A percentile compares a stretch with the other conserved stretches of the same genome.
Conservation (phyloP, 2,329 filamentous ascomycete genomes). For the Acrocalymma vagum region DNA sequence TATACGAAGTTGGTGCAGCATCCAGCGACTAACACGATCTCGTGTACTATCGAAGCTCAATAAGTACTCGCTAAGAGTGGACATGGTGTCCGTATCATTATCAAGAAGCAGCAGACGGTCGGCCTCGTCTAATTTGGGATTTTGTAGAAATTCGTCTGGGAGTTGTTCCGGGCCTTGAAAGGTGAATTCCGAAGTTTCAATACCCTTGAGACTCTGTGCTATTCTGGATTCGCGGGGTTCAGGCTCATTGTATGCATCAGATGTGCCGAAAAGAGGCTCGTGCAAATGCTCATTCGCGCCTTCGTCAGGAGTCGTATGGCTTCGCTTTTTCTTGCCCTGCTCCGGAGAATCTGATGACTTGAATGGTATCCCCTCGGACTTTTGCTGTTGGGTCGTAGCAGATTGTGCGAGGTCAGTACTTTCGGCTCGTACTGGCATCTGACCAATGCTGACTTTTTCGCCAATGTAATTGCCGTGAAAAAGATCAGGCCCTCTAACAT, state of each 20-base stretch:
- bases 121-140: conserved; percentile 8
- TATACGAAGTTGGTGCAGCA: conserved; percentile 23
- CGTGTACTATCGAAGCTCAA: conserved; percentile 17
- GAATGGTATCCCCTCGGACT: no score
- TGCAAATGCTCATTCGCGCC: background rate
- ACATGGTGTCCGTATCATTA: conserved; percentile 10
- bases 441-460: conserved; percentile 15
- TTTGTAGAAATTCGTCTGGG: background rate
- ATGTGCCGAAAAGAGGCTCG: background rate
- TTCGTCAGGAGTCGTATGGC: conserved; percentile 1
- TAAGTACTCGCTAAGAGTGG: conserved; percentile 23
- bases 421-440: conserved; percentile 11
- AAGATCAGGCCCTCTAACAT: conserved; percentile 6
- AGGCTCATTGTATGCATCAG: background rate
- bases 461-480: conserved; percentile 19
- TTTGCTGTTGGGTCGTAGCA: background rate
- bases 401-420: background rate
- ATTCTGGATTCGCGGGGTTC: background rate
- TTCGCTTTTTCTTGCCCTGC: background rate
- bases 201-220: conserved; percentile 3
- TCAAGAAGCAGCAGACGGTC: conserved; percentile 13
- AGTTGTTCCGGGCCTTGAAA: background rate
- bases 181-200: background rate
- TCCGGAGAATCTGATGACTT: no score
- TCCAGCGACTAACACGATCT: conserved; percentile 22